phyloP scores from a whole-genome alignment of 2,329 filamentous ascomycete species.

The Aspergillus sergii region DNA sequence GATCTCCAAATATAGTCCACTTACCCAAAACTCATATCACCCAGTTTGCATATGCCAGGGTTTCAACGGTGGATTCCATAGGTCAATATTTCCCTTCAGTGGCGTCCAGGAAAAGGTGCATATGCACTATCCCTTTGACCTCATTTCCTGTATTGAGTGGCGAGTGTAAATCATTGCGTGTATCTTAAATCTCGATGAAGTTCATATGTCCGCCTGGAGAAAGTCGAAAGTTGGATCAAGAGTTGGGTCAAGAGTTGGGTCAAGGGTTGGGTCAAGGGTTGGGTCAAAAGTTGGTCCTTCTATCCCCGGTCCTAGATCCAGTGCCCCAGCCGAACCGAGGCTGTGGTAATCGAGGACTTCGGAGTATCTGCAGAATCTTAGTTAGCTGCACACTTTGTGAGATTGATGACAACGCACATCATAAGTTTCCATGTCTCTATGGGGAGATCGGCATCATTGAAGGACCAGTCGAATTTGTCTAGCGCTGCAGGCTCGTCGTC shows the following conservation, averaged over 20 bases:
- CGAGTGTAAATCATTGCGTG: neutral
- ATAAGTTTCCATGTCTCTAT: constrained; percentile 99
- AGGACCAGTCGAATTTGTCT: constrained; percentile 99
- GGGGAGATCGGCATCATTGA: constrained; percentile 94
- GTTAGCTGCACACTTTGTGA: neutral
- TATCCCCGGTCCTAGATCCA: neutral
- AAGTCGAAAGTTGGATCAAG: neutral
- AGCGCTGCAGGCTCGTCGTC: constrained; percentile 93
- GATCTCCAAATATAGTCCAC: neutral
- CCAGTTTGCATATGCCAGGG: neutral
- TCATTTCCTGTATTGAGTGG: neutral
- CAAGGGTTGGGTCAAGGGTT: too few species aligned
- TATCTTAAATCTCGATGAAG: neutral
- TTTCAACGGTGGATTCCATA: neutral
- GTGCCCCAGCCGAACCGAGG: constrained; percentile 51
- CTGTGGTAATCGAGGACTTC: constrained; percentile 99
- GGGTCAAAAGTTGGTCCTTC: neutral
- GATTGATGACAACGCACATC: constrained; percentile 69
- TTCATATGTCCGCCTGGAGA: neutral
- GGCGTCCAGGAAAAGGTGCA: neutral
- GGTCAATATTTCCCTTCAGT: neutral
- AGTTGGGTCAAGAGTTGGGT: too few species aligned
- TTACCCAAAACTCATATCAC: neutral
- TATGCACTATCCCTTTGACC: neutral
- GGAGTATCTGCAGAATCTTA: constrained; percentile 71